Percentiles rank a stretch among this genome's conserved stretches.
These are phyloP conservation scores for Fomitopsis serialis DNA, from an alignment of 768 basidiomycete species.

Conservation along the genomic window DNA sequence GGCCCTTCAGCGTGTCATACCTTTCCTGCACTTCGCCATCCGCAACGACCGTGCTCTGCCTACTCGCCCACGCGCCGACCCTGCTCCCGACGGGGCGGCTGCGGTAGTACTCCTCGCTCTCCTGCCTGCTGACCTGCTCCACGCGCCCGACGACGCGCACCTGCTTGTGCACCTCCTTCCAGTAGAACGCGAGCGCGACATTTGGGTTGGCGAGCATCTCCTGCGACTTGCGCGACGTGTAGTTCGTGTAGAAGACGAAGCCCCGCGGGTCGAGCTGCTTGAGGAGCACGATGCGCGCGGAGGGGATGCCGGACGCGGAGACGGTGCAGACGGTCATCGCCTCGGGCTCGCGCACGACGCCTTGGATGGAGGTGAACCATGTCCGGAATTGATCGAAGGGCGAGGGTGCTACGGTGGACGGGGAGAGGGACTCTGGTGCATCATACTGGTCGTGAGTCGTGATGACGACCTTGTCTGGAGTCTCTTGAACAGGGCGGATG, in stretches of 20 bases:
- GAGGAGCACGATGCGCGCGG: conserved; percentile 84
- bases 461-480: conserved; percentile 56
- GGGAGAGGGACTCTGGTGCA: conserved; percentile 59
- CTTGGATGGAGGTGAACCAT: conserved; percentile 77
- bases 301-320: conserved; percentile 70
- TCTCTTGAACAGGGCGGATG: conserved; percentile 35
- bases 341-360: conserved; percentile 80
- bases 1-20: conserved; percentile 50
- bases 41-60: conserved; percentile 73
- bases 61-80: conserved; percentile 91
- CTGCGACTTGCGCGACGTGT: conserved; percentile 84
- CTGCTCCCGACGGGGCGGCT: conserved; percentile 78
- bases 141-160: conserved; percentile 83
- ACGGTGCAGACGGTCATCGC: conserved; percentile 80
- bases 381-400: conserved; percentile 82
- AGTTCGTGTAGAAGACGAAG: conserved; percentile 97
- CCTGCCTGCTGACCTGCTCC: conserved; percentile 67
- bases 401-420: conserved; percentile 50
- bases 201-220: conserved; percentile 76
- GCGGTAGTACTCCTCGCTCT: conserved; percentile 81
- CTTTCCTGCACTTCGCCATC: conserved; percentile 66
- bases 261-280: conserved; percentile 86
- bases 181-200: conserved; percentile 86
- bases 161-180: conserved; percentile 77
- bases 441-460: conserved; percentile 75